Conservation (phyloP, 176 grass and related monocot genomes). For the Triticum aestivum region DNA sequence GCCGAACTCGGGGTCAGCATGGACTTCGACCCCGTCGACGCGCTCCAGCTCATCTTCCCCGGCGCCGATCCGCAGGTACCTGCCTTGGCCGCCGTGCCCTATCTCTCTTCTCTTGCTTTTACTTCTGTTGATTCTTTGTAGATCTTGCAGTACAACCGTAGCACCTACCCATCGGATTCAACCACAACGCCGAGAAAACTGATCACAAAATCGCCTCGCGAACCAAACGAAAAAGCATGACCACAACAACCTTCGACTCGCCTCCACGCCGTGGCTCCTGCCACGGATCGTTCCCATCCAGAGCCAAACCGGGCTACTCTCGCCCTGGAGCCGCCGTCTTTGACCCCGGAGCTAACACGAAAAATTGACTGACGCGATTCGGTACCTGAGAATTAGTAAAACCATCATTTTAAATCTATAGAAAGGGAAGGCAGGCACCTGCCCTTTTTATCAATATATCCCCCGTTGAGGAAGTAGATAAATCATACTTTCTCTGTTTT, state of each 20-base stretch:
- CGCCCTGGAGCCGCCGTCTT: too few species aligned
- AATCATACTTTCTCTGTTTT: background rate
- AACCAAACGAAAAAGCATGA: background rate
- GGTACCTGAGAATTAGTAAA: too few species aligned
- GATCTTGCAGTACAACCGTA: background rate
- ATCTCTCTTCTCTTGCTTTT: background rate
- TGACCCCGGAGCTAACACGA: too few species aligned
- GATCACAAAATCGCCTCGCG: background rate
- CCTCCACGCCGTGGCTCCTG: too few species aligned
- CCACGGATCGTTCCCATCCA: too few species aligned
- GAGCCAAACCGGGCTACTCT: too few species aligned
- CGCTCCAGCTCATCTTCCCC: conserved; percentile 47
- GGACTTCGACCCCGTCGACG: conserved; percentile 29
- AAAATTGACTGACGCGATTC: too few species aligned
- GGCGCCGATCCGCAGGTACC: conserved; percentile 23
- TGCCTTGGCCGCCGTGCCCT: background rate
- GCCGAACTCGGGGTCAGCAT: conserved; percentile 29
- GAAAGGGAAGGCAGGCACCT: background rate
- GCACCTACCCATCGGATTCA: background rate
- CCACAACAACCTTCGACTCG: too few species aligned
- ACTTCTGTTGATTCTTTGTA: background rate
- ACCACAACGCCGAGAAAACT: background rate
- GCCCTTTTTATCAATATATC: background rate
- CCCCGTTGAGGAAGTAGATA: background rate
- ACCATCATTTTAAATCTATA: background rate